Evolutionary conservation across 2,329 filamentous ascomycete species (phyloP), one percentile per base, ranked within the genome.

Genomic region (Pyrenochaeta sp.): DNA sequence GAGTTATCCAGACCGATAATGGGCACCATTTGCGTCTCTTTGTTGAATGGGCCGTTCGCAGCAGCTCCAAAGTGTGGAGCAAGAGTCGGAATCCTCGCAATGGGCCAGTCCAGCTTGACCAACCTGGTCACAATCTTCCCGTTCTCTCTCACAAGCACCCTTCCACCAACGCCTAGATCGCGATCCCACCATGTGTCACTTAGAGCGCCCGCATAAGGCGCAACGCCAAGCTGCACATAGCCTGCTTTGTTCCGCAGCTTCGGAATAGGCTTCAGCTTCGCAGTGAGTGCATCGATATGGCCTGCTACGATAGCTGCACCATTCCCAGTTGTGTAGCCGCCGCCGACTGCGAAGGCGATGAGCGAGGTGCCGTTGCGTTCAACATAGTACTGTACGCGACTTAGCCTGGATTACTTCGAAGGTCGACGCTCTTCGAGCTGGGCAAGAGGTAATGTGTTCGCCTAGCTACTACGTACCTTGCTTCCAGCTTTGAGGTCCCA

Each of bases 101-200:
- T 79, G 1, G 95, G 94, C 92, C 93, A 97, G 75, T 90, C 91
- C 50, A 98, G 83, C 81, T 96, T 96, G 61, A 97, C 93, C 45
- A 98, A 84, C 81, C 89, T 91, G 30, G 86, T 88, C 24, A 85
- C 83, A 36, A 96, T 92, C 84, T 94, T 96, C 66, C 90, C 90
- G 4, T 84, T 75, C 67, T 97, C 89, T 63, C 89, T 91, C 45
- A 98, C 89, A 48, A 98, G 83, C 3, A 98, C 94, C 44, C 93
- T 85, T 39, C 95, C 95, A 64, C 93, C 95, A 68, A 98, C 91
- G 65, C 91, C 90, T 50, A 99, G 85, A 77, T 99, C 95, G 37
- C 95, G 88, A 77, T 98, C 95, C 94, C 93, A 98, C 95, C 95
- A 98, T 0, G 95, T 98, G 62, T 84, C 83, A 74, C 93, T 95